These are phyloP conservation scores for Tulasnella sp. DNA, from an alignment of 768 basidiomycete genomes.

Conservation along the genomic window DNA sequence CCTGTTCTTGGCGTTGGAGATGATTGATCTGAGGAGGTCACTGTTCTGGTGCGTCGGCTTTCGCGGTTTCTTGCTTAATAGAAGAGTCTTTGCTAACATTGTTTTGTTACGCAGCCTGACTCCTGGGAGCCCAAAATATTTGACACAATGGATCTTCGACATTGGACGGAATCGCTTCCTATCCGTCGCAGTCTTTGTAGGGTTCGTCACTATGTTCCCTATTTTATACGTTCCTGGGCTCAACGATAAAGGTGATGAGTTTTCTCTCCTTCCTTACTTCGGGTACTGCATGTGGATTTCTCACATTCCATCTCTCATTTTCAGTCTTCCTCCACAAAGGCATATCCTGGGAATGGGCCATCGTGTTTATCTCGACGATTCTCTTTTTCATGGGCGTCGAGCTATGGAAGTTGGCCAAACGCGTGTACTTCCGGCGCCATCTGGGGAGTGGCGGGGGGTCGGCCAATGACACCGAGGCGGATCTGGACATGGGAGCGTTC, in stretches of 20 bases:
- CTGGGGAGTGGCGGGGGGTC: not conserved
- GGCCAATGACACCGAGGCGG: slow-evolving; percentile 11
- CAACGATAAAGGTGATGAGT: slow-evolving; percentile 19
- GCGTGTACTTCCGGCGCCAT: slow-evolving; percentile 11
- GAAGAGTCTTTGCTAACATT: not conserved
- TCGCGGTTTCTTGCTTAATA: not conserved
- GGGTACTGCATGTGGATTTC: no score
- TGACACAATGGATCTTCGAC: slow-evolving; percentile 25
- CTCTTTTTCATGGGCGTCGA: slow-evolving; percentile 22
- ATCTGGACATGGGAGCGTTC: slow-evolving; percentile 14
- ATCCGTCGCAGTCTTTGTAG: slow-evolving; percentile 26
- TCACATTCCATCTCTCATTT: not conserved
- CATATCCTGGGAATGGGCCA: slow-evolving; percentile 32
- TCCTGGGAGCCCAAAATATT: slow-evolving; percentile 27
- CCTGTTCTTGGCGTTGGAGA: slow-evolving; percentile 23
- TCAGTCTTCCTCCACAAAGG: slow-evolving; percentile 29
- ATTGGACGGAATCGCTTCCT: slow-evolving; percentile 29
- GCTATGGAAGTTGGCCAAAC: slow-evolving; percentile 14
- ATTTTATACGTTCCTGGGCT: slow-evolving; percentile 31
- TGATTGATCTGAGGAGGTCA: slow-evolving; percentile 21
- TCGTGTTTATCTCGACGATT: slow-evolving; percentile 25
- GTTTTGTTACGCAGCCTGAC: slow-evolving; percentile 23
- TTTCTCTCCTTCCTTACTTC: not conserved
- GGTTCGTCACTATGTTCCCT: slow-evolving; percentile 29
- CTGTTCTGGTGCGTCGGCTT: slow-evolving; percentile 26